Evolutionary conservation across 208 protist species (phyloP).

Genomic region (Leishmania mexicana): DNA sequence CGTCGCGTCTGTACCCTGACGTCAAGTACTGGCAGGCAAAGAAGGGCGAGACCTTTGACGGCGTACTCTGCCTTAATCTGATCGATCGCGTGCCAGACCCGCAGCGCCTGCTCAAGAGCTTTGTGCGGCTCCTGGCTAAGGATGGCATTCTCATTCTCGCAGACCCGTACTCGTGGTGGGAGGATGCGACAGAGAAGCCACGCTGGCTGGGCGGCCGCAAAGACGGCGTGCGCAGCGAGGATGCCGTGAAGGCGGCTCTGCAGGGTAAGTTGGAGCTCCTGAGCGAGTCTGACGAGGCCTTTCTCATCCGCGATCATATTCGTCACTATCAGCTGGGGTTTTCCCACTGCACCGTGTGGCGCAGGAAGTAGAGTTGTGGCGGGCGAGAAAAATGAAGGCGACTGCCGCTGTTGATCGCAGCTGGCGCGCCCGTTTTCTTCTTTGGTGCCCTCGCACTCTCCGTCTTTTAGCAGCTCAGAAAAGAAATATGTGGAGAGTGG

Average conservation of each 20-base stretch:
- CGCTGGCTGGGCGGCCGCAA: constrained; percentile 79
- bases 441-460: background rate
- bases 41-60: constrained; percentile 69
- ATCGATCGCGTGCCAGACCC: constrained; percentile 85
- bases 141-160: constrained; percentile 79
- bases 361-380: constrained; percentile 21
- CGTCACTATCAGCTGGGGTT: constrained; percentile 90
- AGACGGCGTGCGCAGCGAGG: constrained; percentile 53
- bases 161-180: constrained; percentile 89
- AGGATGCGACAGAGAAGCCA: constrained; percentile 54
- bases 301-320: constrained; percentile 88
- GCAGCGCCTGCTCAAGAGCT: constrained; percentile 50
- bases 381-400: background rate
- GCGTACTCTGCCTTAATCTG: constrained; percentile 79
- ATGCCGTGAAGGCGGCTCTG: constrained; percentile 63
- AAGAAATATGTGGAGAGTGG: background rate
- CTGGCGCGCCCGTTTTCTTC: background rate
- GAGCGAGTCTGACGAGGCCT: constrained; percentile 76
- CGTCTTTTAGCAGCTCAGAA: background rate
- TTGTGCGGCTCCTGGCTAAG: constrained; percentile 41
- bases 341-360: constrained; percentile 84
- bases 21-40: constrained; percentile 58
- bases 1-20: constrained; percentile 40
- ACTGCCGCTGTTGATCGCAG: background rate
- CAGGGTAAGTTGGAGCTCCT: constrained; percentile 72